phyloP scores from a whole-genome alignment of 1,284 basidiomycete genomes.

The Abortiporus biennis region DNA sequence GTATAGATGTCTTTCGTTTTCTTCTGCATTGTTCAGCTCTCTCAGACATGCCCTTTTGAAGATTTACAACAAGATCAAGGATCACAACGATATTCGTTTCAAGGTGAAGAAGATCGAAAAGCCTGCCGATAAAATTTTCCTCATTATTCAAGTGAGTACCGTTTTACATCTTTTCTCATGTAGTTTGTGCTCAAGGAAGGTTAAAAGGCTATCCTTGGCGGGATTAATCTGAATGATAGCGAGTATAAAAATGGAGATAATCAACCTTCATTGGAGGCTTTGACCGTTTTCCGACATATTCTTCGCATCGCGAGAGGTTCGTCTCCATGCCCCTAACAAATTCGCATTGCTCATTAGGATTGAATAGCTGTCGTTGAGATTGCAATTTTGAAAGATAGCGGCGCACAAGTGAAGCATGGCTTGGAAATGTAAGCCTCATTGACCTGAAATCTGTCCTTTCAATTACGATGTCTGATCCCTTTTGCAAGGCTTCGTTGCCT shows the following conservation, averaged over 20 bases:
- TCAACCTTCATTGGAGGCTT: conserved; percentile 64
- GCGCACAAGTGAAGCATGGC: conserved; percentile 60
- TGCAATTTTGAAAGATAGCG: conserved; percentile 53
- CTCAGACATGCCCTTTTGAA: conserved; percentile 15
- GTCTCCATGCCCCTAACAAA: conserved; percentile 4
- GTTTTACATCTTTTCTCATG: conserved; percentile 3
- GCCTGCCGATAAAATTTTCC: conserved; percentile 63
- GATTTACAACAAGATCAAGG: conserved; percentile 61
- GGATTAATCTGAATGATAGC: conserved; percentile 56
- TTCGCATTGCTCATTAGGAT: not conserved
- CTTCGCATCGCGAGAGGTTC: conserved; percentile 60
- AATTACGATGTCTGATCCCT: not conserved
- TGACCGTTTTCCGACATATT: conserved; percentile 62
- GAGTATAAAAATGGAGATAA: conserved; percentile 68
- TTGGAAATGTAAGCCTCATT: conserved; percentile 54
- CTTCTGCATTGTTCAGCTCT: not conserved
- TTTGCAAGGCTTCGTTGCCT: conserved; percentile 59
- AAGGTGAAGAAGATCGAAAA: conserved; percentile 61
- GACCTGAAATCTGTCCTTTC: not conserved
- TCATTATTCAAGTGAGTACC: conserved; percentile 59
- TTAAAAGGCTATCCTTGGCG: conserved; percentile 66
- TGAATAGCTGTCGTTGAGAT: conserved; percentile 65
- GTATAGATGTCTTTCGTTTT: conserved; percentile 28
- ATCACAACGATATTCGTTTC: conserved; percentile 68
- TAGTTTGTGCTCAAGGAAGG: conserved; percentile 2